These are phyloP conservation scores for Endotrypanum monterogeii DNA, from an alignment of 208 protist genomes.

Conservation along the genomic window DNA sequence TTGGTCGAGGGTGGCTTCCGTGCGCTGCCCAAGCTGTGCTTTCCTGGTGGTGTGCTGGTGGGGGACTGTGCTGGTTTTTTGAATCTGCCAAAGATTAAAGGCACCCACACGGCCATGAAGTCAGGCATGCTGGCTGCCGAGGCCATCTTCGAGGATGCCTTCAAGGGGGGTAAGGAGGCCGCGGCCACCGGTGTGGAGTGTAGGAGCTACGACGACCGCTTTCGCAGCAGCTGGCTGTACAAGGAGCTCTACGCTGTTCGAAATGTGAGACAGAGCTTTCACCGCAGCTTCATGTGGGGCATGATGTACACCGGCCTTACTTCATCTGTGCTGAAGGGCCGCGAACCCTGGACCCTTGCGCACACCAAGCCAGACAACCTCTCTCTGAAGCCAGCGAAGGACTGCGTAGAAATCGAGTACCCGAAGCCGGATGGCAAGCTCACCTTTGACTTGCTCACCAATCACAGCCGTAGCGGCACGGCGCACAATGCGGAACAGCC, in stretches of 20 bases:
- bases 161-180: conserved; percentile 59
- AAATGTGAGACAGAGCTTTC: conserved; percentile 95
- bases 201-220: conserved; percentile 77
- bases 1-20: conserved; percentile 96
- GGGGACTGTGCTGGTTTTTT: conserved; percentile 98
- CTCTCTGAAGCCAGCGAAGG: conserved; percentile 63
- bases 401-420: conserved; percentile 94
- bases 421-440: conserved; percentile 96
- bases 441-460: conserved; percentile 97
- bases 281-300: conserved; percentile 80
- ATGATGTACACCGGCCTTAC: conserved; percentile 87
- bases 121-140: conserved; percentile 91
- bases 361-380: conserved; percentile 80
- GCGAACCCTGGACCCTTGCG: conserved; percentile 91
- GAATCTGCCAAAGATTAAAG: conserved; percentile 98
- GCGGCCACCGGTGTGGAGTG: conserved; percentile 52
- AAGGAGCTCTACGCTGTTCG: conserved; percentile 93
- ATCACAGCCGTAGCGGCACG: conserved; percentile 94
- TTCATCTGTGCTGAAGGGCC: conserved; percentile 74
- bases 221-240: conserved; percentile 94
- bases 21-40: conserved; percentile 93
- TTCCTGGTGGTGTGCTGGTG: conserved; percentile 94
- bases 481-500: conserved; percentile 97
- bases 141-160: conserved; percentile 74
- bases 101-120: conserved; percentile 98